Conservation (phyloP, 345 rosid genomes). For the Gossypium bickii region DNA sequence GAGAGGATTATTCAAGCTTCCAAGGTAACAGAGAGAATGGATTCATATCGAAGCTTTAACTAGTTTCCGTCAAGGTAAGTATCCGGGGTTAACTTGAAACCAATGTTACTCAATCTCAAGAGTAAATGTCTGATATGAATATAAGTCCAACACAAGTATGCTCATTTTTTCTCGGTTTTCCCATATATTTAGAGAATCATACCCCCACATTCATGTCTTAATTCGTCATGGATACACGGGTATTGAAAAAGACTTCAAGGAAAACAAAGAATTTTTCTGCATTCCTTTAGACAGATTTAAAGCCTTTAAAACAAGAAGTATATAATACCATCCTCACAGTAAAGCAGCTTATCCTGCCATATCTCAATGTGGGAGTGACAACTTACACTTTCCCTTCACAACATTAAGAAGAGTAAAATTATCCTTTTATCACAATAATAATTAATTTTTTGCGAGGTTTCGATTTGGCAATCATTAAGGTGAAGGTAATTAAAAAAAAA, state of each 20-base stretch:
- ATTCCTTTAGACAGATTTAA: not conserved
- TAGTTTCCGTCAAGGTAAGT: not conserved
- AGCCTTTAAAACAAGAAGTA: not conserved
- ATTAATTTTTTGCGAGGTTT: not conserved
- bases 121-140: not conserved
- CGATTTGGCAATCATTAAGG: not conserved
- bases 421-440: not conserved
- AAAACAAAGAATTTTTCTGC: not conserved
- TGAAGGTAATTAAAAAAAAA: conserved; percentile 5
- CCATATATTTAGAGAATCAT: not conserved
- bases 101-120: not conserved
- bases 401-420: not conserved
- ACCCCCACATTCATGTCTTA: not conserved
- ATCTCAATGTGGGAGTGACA: not conserved
- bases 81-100: not conserved
- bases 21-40: not conserved
- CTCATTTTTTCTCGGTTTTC: not conserved
- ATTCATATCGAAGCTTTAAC: not conserved
- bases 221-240: not conserved
- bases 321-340: not conserved
- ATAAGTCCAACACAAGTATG: not conserved
- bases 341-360: not conserved
- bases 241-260: not conserved
- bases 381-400: not conserved
- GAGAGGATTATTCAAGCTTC: not conserved